phyloP scores from a whole-genome alignment of 2,329 filamentous ascomycete genomes.

The Monosporascus sp. region DNA sequence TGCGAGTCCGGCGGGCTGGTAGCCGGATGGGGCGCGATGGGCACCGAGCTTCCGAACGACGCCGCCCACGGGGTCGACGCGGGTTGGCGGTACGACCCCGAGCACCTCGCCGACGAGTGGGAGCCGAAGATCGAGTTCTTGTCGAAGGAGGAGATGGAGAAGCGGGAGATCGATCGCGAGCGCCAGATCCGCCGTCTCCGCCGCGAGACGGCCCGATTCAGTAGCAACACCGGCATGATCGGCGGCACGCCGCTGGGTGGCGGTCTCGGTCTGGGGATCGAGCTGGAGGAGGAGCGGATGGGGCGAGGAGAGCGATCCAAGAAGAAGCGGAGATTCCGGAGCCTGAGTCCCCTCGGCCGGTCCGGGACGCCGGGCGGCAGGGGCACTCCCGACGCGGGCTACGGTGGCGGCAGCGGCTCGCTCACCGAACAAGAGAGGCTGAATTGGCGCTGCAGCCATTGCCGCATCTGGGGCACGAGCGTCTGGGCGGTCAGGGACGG shows the following conservation, averaged over 20 bases:
- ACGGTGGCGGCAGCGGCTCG: constrained; percentile 60
- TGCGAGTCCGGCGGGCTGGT: constrained; percentile 87
- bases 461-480: constrained; percentile 78
- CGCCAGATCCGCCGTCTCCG: constrained; percentile 80
- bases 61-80: constrained; percentile 76
- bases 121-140: constrained; percentile 76
- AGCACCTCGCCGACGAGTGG: constrained; percentile 80
- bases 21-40: constrained; percentile 62
- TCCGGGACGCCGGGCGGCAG: constrained; percentile 63
- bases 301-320: constrained; percentile 88
- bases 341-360: constrained; percentile 73
- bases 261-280: constrained; percentile 45
- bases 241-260: constrained; percentile 62
- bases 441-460: constrained; percentile 85
- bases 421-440: constrained; percentile 73
- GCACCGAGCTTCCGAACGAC: constrained; percentile 78
- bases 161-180: constrained; percentile 90
- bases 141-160: constrained; percentile 95
- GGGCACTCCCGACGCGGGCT: constrained; percentile 76
- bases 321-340: constrained; percentile 90
- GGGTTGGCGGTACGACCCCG: constrained; percentile 93
- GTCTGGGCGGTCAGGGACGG: constrained; percentile 96
- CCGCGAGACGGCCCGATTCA: constrained; percentile 88
- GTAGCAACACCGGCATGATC: constrained; percentile 75
- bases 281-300: constrained; percentile 73